These are phyloP conservation scores for Lactifluus rugatus DNA, from an alignment of 768 basidiomycete genomes.

Conservation along the genomic window DNA sequence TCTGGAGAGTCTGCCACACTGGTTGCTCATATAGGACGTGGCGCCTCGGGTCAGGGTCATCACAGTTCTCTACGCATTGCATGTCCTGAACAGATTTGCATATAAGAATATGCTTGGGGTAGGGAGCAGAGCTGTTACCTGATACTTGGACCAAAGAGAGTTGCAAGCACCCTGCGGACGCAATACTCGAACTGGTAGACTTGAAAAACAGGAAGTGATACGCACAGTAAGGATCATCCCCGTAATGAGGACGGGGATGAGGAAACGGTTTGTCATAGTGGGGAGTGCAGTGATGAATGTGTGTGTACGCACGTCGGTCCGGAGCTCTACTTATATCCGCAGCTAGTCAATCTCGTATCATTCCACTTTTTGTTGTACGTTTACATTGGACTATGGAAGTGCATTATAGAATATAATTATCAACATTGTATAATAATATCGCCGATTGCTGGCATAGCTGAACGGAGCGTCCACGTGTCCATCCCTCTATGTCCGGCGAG, in stretches of 20 bases:
- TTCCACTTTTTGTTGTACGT: background rate
- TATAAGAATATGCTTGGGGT: background rate
- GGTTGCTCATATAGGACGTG: slow-evolving; percentile 87
- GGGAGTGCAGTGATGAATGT: background rate
- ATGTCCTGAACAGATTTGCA: slow-evolving; percentile 52
- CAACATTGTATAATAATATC: slow-evolving; percentile 11
- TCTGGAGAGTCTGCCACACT: slow-evolving; percentile 86
- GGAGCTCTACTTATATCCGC: background rate
- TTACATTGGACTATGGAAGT: background rate
- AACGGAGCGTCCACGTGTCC: background rate
- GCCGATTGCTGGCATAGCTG: background rate
- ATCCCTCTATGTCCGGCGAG: background rate
- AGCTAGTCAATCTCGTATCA: background rate
- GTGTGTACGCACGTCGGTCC: too few species aligned
- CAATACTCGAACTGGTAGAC: slow-evolving; percentile 1
- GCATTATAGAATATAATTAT: background rate
- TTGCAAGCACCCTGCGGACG: slow-evolving; percentile 59
- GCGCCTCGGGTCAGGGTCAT: slow-evolving; percentile 45
- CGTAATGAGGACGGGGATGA: slow-evolving; percentile 68
- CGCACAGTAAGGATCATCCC: slow-evolving; percentile 88
- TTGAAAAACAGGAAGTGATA: background rate
- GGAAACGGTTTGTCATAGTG: slow-evolving; percentile 56
- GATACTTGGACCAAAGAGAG: slow-evolving; percentile 77
- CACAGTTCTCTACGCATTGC: slow-evolving; percentile 96
- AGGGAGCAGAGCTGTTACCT: slow-evolving; percentile 35